These are phyloP conservation scores for Tylopilus balloui DNA, from an alignment of 768 basidiomycete species.

Conservation along the genomic window DNA sequence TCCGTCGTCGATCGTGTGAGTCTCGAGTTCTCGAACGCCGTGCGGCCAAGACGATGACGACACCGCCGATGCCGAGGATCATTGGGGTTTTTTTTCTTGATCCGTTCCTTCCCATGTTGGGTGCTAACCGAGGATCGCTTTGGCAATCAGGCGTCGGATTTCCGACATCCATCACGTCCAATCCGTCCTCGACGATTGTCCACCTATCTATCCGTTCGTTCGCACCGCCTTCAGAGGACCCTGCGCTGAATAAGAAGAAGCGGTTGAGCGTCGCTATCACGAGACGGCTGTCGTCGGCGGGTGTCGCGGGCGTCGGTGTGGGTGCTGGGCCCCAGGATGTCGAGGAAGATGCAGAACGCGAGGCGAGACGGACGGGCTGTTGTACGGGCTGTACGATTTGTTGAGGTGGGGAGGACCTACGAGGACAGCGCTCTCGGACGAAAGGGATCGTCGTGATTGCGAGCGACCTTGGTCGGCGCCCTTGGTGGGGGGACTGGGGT, in stretches of 20 bases:
- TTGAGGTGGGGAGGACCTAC: constrained; percentile 16
- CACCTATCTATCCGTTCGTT: constrained; percentile 69
- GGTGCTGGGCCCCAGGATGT: not conserved
- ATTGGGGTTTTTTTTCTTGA: not conserved
- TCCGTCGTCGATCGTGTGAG: not conserved
- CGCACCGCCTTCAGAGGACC: constrained; percentile 46
- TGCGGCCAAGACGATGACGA: not conserved
- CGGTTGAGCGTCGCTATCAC: constrained; percentile 27
- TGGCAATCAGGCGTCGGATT: constrained; percentile 28
- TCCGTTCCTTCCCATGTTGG: not conserved
- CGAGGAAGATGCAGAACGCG: constrained; percentile 12
- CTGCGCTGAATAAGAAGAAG: constrained; percentile 54
- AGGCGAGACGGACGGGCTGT: constrained; percentile 26
- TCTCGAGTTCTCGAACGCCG: not conserved
- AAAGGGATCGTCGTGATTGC: not conserved
- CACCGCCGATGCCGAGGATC: not conserved
- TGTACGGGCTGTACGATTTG: constrained; percentile 40
- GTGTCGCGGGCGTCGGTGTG: not conserved
- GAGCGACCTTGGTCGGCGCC: too few relatives aligned
- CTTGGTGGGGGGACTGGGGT: not conserved
- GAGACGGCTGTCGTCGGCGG: constrained; percentile 19
- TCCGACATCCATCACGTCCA: constrained; percentile 29
- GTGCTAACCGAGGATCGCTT: constrained; percentile 6
- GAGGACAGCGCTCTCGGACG: too few relatives aligned
- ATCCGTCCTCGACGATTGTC: constrained; percentile 54